These are phyloP conservation scores for Coniochaeta prunicola DNA, from an alignment of 2,329 filamentous ascomycete genomes.

Conservation along the genomic window DNA sequence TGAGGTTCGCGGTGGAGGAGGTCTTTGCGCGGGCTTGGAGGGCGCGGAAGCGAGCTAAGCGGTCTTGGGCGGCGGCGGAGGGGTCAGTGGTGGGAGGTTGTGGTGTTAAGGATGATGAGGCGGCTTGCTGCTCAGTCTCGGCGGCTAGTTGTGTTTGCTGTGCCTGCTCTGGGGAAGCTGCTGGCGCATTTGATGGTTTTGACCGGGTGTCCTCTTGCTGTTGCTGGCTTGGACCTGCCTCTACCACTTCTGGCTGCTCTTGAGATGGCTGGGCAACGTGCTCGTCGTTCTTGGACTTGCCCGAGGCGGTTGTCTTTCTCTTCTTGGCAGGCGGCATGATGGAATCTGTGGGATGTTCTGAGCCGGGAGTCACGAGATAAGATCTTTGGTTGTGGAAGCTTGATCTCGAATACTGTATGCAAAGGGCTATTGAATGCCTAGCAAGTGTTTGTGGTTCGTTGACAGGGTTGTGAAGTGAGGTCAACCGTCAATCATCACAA, in stretches of 20 bases:
- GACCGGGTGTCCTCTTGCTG: constrained; percentile 3
- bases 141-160: not conserved
- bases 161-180: not conserved
- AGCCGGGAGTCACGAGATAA: not conserved
- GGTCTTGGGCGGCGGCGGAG: constrained; percentile 50
- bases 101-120: constrained; percentile 1
- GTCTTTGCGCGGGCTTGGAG: constrained; percentile 74
- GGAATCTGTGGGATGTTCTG: not conserved
- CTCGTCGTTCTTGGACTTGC: not conserved
- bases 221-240: not conserved
- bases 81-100: constrained; percentile 16
- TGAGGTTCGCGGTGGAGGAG: constrained; percentile 67
- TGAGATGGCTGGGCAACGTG: constrained; percentile 3
- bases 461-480: not conserved
- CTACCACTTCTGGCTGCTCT: constrained; percentile 3
- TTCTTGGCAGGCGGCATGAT: constrained; percentile 22
- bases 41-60: constrained; percentile 77
- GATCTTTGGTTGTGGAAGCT: too few relatives aligned
- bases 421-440: not conserved
- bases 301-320: constrained; percentile 18
- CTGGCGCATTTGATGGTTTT: not conserved
- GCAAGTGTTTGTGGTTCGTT: not conserved
- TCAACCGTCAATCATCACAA: not conserved
- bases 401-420: not conserved
- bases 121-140: not conserved